Evolutionary conservation across 139 green algal species (phyloP).

Genomic region (Chlorella vulgaris): DNA sequence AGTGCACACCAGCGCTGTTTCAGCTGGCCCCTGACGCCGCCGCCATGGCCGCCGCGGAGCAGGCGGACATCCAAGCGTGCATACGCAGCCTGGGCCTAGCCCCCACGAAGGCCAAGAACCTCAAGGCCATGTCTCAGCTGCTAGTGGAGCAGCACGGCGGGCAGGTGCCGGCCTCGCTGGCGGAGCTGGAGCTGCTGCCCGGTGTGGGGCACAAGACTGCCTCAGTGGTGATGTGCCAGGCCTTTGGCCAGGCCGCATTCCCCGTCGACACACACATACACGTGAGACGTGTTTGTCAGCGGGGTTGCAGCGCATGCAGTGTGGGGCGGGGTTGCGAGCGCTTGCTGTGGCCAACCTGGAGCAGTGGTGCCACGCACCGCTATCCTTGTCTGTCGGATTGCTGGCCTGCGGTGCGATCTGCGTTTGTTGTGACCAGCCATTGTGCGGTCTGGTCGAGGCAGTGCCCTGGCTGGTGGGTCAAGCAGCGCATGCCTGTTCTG

Average conservation of each 20-base stretch:
- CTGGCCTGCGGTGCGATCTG: too few relatives aligned
- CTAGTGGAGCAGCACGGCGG: conserved; percentile 74
- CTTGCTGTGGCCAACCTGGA: too few relatives aligned
- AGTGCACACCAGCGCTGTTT: conserved; percentile 76
- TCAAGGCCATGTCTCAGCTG: conserved; percentile 71
- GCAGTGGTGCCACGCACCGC: too few relatives aligned
- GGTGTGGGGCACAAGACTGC: conserved; percentile 87
- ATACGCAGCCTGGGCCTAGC: conserved; percentile 84
- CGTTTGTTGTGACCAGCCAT: not conserved
- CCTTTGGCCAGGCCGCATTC: conserved; percentile 66
- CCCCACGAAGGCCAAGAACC: conserved; percentile 86
- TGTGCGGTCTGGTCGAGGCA: too few relatives aligned
- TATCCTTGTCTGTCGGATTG: too few relatives aligned
- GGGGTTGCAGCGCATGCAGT: not conserved
- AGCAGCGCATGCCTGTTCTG: not conserved
- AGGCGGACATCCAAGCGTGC: conserved; percentile 53
- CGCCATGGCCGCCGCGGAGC: conserved; percentile 57
- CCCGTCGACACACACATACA: conserved; percentile 95
- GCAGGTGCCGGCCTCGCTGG: conserved; percentile 72
- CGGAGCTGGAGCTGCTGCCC: conserved; percentile 80
- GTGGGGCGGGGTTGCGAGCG: too few relatives aligned
- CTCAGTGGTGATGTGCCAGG: conserved; percentile 39
- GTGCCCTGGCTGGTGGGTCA: not conserved
- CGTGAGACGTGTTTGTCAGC: conserved; percentile 14
- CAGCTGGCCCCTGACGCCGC: conserved; percentile 53